Conservation (phyloP, 1,284 basidiomycete species). For the Cryptococcus sp. region DNA sequence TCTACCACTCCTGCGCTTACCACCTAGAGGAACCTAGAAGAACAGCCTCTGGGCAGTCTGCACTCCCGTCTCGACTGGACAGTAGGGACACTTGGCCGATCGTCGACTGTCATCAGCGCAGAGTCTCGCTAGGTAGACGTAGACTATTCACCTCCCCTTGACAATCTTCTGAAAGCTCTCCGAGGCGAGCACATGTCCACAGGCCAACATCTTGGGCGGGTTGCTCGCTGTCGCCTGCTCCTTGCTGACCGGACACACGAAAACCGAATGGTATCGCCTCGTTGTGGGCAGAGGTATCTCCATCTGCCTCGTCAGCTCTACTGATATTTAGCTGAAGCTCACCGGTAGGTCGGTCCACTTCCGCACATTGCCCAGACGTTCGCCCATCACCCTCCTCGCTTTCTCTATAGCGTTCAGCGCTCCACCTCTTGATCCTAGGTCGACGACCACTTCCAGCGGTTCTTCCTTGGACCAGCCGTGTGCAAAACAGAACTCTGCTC, state of each 20-base stretch:
- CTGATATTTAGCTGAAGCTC: no score
- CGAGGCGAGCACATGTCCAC: constrained; percentile 88
- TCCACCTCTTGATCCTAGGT: constrained; percentile 77
- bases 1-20: no score
- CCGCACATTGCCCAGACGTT: constrained; percentile 78
- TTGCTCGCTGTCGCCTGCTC: constrained; percentile 90
- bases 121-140: not conserved
- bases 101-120: constrained; percentile 28
- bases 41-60: constrained; percentile 39
- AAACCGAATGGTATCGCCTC: constrained; percentile 91
- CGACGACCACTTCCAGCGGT: constrained; percentile 76
- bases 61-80: constrained; percentile 41
- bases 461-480: constrained; percentile 82
- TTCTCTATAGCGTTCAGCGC: constrained; percentile 86
- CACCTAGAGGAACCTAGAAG: no score
- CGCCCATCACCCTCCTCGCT: constrained; percentile 84
- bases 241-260: constrained; percentile 96
- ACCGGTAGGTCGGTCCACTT: constrained; percentile 87
- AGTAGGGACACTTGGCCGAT: constrained; percentile 47
- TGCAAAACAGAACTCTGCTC: constrained; percentile 80
- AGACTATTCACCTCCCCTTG: constrained; percentile 70
- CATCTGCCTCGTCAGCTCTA: constrained; percentile 56
- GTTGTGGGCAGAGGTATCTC: constrained; percentile 83
- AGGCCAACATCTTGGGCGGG: constrained; percentile 95
- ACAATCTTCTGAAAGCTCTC: constrained; percentile 80